Evolutionary conservation across 176 grass and related monocot genomes (phyloP), one percentile per base, ranked within the genome.

Genomic region (Oryza officinalis): DNA sequence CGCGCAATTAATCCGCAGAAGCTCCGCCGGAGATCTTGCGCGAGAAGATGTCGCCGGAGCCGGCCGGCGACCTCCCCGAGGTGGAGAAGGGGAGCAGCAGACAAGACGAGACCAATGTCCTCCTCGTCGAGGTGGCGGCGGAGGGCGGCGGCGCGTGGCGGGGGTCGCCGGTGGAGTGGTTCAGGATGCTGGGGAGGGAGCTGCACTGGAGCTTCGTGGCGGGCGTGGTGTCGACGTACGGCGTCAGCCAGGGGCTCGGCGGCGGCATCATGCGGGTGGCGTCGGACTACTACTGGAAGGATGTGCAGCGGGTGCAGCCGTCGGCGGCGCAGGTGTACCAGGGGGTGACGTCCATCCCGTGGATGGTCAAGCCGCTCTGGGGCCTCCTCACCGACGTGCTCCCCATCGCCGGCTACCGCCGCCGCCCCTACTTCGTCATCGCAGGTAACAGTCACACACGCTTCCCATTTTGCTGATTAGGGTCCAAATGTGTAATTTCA

Each of bases 251-350:
- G 88, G 94, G 94, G 37, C 57, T 97, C 43, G 92, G 94, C 0
- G 89, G 92, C 40, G 88, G 89, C 12, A 84, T 97, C 66, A 27
- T 17, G 26, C 81, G 92, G 69, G 95, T 97, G n/a, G 92, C 90
- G 6, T 86, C 95, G 8, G 90, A 94, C 78, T 97, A 93, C 85
- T 97, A 97, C 88, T 94, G 95, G 92, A 97, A 97, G 74, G 95
- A 97, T 79, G 92, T 97, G 77, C 94, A 92, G 80, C 94, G 32
- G 32, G 32, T 33, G 32, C 32, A 33, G 33, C 33, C 94, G 15
- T 92, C 91, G 17, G 94, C 85, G 14, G 92, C 95, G 60, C 95
- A 97, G 95, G 90, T 94, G 44, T 97, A 97, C 84, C 92, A 97
- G 47, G 92, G 95, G 27, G 65, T 97, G 74, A 88, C 81, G 2